Percentiles rank a stretch among this genome's conserved stretches.
Conservation (phyloP, 352 stramenopile genomes). For the Aphanomyces euteiches region DNA sequence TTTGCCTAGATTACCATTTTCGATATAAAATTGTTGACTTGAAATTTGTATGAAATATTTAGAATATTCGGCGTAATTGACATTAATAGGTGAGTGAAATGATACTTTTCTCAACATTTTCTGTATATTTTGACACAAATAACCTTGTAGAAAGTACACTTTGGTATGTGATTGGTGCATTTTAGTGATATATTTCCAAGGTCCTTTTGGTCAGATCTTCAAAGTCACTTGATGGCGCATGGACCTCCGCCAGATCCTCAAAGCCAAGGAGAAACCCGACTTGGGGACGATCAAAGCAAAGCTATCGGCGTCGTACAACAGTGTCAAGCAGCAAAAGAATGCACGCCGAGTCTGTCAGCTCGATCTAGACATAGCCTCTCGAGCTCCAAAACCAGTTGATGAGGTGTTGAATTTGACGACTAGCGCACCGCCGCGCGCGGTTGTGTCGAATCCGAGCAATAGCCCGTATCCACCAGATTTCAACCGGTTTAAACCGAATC, state of each 20-base stretch:
- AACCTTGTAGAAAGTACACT: no score
- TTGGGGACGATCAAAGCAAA: slow-evolving; percentile 5
- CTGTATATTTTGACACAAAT: no score
- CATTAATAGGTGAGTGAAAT: not conserved
- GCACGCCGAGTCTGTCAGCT: slow-evolving; percentile 9
- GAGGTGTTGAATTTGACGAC: not conserved
- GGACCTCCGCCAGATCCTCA: slow-evolving; percentile 10
- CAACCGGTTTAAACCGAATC: slow-evolving; percentile 13
- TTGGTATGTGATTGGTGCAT: no score
- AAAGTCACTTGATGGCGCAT: not conserved
- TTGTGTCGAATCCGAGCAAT: not conserved
- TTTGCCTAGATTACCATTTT: no score
- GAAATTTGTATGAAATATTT: not conserved
- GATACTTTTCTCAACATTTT: no score
- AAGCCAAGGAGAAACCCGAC: not conserved
- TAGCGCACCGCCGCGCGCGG: not conserved
- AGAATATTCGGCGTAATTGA: not conserved
- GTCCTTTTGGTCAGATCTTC: no score
- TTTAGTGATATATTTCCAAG: no score
- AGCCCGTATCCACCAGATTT: not conserved
- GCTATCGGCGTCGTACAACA: slow-evolving; percentile 11
- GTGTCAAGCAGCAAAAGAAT: slow-evolving; percentile 9
- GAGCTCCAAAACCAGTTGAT: no score
- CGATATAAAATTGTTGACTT: not conserved
- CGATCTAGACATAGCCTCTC: not conserved